A percentile compares a stretch with the other conserved stretches of the same genome.
Conservation (phyloP, 179 eudicot genomes). For the Beta corolliflora region DNA sequence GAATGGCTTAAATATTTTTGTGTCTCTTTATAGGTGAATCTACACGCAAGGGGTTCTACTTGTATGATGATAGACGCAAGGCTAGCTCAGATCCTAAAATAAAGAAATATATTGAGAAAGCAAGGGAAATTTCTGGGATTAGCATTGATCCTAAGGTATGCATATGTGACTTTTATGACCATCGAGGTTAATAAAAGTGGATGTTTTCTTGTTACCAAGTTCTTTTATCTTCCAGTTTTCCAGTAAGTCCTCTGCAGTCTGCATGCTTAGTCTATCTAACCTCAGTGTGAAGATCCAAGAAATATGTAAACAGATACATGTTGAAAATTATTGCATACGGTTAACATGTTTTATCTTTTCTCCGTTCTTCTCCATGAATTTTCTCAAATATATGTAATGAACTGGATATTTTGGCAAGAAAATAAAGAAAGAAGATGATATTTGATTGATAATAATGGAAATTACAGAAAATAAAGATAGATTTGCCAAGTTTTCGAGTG, state of each 20-base stretch:
- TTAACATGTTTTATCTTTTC: neutral
- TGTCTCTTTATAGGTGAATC: conserved; percentile 61
- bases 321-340: neutral
- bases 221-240: neutral
- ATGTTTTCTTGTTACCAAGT: neutral
- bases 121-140: conserved; percentile 73
- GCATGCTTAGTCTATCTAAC: neutral
- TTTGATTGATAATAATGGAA: too few relatives aligned
- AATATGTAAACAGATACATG: neutral
- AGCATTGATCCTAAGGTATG: conserved; percentile 69
- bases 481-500: too few relatives aligned
- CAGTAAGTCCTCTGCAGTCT: neutral
- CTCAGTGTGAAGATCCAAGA: neutral
- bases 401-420: too few relatives aligned
- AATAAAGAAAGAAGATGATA: too few relatives aligned
- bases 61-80: conserved; percentile 70
- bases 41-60: conserved; percentile 78
- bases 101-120: conserved; percentile 66
- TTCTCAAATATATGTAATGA: neutral
- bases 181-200: neutral
- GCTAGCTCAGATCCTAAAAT: conserved; percentile 85
- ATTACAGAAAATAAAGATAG: too few relatives aligned
- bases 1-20: conserved; percentile 6
- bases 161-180: conserved; percentile 18
- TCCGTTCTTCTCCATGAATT: neutral